Percentiles rank a stretch among this genome's conserved stretches.
These are phyloP conservation scores for Clitopilus hobsonii DNA, from an alignment of 768 basidiomycete genomes.

Conservation along the genomic window DNA sequence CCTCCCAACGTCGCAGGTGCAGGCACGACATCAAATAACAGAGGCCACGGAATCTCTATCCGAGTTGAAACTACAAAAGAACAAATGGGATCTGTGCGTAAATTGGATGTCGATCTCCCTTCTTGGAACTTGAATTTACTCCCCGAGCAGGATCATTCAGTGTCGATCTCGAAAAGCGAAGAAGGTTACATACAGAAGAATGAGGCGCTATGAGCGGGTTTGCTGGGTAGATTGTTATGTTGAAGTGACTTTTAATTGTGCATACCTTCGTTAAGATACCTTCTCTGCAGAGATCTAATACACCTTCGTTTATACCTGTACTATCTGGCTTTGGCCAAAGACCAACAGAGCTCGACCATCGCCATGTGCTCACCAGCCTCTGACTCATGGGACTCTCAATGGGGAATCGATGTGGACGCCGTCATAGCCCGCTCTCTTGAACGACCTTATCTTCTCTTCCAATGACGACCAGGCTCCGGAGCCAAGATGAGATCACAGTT, in stretches of 20 bases:
- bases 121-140: not conserved
- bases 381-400: too few relatives aligned
- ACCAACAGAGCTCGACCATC: too few relatives aligned
- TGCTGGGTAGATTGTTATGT: not conserved
- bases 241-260: not conserved
- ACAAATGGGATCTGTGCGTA: not conserved
- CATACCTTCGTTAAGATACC: not conserved
- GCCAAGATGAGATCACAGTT: not conserved
- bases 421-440: too few relatives aligned
- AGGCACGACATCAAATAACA: not conserved
- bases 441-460: not conserved
- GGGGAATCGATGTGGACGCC: too few relatives aligned
- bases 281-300: not conserved
- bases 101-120: not conserved
- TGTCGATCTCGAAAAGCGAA: not conserved
- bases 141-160: not conserved
- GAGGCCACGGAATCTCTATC: not conserved
- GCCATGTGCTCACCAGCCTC: too few relatives aligned
- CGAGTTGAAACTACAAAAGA: not conserved
- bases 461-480: not conserved
- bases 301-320: not conserved
- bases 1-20: constrained; percentile 5
- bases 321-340: too few relatives aligned
- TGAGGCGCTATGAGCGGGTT: not conserved
- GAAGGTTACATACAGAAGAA: not conserved